Evolutionary conservation across 148 eudicot species (phyloP).

Genomic region (Rhododendron ferrugineum): DNA sequence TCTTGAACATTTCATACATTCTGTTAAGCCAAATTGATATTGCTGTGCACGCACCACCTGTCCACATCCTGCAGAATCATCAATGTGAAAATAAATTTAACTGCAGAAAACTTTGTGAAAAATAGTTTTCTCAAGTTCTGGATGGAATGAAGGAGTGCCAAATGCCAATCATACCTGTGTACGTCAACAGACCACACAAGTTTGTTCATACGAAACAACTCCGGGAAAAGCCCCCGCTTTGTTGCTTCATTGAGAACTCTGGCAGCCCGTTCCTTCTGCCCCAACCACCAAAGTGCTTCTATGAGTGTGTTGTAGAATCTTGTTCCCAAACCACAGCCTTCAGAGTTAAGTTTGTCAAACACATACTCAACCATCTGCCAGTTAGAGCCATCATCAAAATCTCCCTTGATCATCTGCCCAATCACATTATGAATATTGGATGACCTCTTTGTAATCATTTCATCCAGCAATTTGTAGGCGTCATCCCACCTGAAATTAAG

Average conservation of each 20-base stretch:
- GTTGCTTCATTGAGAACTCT: constrained; percentile 88
- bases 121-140: neutral
- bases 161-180: constrained; percentile 55
- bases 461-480: constrained; percentile 65
- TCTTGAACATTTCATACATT: constrained; percentile 44
- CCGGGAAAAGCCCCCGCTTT: constrained; percentile 86
- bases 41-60: constrained; percentile 84
- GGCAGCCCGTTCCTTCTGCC: constrained; percentile 86
- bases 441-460: constrained; percentile 70
- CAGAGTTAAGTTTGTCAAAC: constrained; percentile 83
- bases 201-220: constrained; percentile 66
- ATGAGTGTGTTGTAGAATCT: constrained; percentile 83
- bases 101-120: neutral
- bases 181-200: constrained; percentile 87
- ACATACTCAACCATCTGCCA: constrained; percentile 98
- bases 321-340: constrained; percentile 86
- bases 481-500: constrained; percentile 50
- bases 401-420: constrained; percentile 90
- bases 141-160: neutral
- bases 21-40: constrained; percentile 76
- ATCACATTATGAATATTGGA: constrained; percentile 89
- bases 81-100: constrained; percentile 7
- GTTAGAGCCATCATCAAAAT: constrained; percentile 73
- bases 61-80: constrained; percentile 71
- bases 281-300: constrained; percentile 94